Evolutionary conservation across 352 stramenopile genomes (phyloP).

Genomic region (Lagenidium sp.): DNA sequence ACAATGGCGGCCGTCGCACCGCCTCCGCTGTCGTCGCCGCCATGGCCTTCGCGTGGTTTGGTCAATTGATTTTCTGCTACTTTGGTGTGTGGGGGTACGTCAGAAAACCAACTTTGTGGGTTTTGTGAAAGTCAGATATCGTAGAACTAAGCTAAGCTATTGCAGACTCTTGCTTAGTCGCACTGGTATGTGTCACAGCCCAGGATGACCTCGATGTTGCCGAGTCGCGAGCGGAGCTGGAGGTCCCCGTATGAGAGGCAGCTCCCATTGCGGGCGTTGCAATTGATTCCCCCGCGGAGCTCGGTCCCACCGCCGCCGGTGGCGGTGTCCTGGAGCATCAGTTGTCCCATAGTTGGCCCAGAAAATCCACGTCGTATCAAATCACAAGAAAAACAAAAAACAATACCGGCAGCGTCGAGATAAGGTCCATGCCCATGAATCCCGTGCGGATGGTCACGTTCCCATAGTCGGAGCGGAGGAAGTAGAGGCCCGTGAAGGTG

Average conservation of each 20-base stretch:
- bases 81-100: too few relatives aligned
- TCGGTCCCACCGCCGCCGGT: conserved; percentile 18
- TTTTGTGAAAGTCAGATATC: background rate
- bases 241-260: conserved; percentile 60
- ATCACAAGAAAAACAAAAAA: too few relatives aligned
- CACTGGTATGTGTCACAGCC: conserved; percentile 63
- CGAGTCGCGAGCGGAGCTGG: conserved; percentile 47
- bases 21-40: too few relatives aligned
- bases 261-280: conserved; percentile 27
- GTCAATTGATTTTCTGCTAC: too few relatives aligned
- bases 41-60: too few relatives aligned
- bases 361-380: too few relatives aligned
- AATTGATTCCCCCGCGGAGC: conserved; percentile 62
- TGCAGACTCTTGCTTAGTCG: conserved; percentile 16
- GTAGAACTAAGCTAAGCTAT: background rate
- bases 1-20: too few relatives aligned
- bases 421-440: conserved; percentile 39
- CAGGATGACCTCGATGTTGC: conserved; percentile 57
- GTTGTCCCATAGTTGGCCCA: too few relatives aligned
- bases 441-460: conserved; percentile 44
- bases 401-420: conserved; percentile 28
- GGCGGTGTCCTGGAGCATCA: conserved; percentile 1
- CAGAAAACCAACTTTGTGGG: too few relatives aligned
- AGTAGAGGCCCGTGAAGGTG: conserved; percentile 65
- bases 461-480: conserved; percentile 50